A percentile compares a stretch with the other conserved stretches of the same genome.
Conservation (phyloP, 306 rosid genomes). For the Medicago truncatula region DNA sequence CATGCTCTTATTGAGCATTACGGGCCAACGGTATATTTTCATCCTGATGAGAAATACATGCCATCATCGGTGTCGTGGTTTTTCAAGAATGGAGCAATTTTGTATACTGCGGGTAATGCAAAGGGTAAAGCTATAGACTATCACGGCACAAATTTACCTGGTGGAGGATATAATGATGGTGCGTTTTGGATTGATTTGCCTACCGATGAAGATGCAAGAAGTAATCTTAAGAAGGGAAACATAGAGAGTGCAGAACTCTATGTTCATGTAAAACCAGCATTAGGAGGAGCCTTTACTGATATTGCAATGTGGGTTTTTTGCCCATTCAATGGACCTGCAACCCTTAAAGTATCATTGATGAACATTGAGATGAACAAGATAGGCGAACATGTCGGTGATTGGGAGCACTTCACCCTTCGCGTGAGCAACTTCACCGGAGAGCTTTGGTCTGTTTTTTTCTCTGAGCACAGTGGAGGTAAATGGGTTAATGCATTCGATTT, state of each 20-base stretch:
- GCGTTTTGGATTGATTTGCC: constrained; percentile 91
- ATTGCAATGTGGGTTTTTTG: constrained; percentile 94
- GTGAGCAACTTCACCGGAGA: constrained; percentile 88
- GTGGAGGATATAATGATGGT: constrained; percentile 70
- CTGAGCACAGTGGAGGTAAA: constrained; percentile 88
- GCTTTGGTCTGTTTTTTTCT: constrained; percentile 82
- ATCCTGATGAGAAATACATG: constrained; percentile 81
- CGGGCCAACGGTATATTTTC: constrained; percentile 90
- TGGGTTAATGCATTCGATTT: constrained; percentile 78
- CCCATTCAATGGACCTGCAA: constrained; percentile 91
- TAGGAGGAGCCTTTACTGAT: constrained; percentile 91
- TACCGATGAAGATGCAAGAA: constrained; percentile 55
- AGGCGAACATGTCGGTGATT: constrained; percentile 91
- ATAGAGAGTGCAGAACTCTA: constrained; percentile 74
- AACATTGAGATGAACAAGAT: constrained; percentile 72
- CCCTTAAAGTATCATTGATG: constrained; percentile 68
- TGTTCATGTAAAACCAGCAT: constrained; percentile 88
- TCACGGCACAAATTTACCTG: constrained; percentile 77
- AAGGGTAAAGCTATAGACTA: constrained; percentile 46
- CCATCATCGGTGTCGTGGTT: constrained; percentile 97
- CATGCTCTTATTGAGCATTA: constrained; percentile 83
- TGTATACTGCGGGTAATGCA: constrained; percentile 50
- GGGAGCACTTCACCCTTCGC: constrained; percentile 98
- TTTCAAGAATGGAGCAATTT: constrained; percentile 73
- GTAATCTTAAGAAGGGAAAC: constrained; percentile 63